Evolutionary conservation across 306 rosid genomes (phyloP).

Genomic region (Citrullus colocynthis): DNA sequence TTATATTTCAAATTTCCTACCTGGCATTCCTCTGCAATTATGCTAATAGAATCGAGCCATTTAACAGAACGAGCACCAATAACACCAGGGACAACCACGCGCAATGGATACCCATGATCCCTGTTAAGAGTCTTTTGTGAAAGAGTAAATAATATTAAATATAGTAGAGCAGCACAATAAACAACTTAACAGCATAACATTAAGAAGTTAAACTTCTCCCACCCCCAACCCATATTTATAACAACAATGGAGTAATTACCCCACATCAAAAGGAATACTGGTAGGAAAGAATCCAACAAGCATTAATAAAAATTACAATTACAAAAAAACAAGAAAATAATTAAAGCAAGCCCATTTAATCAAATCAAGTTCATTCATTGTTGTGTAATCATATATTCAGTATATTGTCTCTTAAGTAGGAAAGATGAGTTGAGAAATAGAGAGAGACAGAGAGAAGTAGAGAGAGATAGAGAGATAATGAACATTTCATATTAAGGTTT

Average conservation of each 20-base stretch:
- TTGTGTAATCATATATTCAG: neutral
- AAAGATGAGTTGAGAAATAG: no score
- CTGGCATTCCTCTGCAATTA: slow-evolving; percentile 83
- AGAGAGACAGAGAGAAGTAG: no score
- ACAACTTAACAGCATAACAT: neutral
- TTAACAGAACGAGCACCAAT: slow-evolving; percentile 97
- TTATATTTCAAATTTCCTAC: slow-evolving; percentile 24
- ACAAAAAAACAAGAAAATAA: neutral
- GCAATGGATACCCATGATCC: slow-evolving; percentile 96
- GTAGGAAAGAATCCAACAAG: neutral
- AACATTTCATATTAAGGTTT: no score
- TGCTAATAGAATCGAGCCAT: slow-evolving; percentile 73
- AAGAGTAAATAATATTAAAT: slow-evolving; percentile 8
- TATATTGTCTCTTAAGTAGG: neutral
- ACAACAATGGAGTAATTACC: neutral
- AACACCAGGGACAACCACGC: slow-evolving; percentile 85
- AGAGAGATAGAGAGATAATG: no score
- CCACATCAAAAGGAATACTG: neutral
- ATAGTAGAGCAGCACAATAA: neutral
- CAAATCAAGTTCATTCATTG: neutral
- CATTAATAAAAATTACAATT: neutral
- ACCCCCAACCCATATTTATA: neutral
- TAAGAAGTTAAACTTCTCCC: neutral
- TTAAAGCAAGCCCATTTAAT: neutral
- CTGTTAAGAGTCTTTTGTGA: slow-evolving; percentile 55